Evolutionary conservation across 2,329 filamentous ascomycete genomes (phyloP), one percentile per base, ranked within the genome.

Genomic region (Botrytis byssoidea): DNA sequence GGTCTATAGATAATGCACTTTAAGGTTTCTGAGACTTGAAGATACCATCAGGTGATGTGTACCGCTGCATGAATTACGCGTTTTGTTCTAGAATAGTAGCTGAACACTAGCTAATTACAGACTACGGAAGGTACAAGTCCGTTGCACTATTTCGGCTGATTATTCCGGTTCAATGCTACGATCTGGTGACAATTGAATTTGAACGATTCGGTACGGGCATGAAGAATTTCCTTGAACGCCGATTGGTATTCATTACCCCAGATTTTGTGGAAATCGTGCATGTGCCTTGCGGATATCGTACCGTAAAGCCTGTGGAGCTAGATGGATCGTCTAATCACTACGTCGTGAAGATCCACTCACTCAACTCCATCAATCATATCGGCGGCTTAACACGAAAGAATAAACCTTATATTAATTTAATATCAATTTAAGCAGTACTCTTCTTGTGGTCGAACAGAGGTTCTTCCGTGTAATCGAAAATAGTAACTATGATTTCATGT

Each of bases 211-310:
- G 29, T 67, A 8, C n/a, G 5, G 14, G n/a, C 20, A 40, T 37
- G 35, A 29, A 18, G 22, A 51, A 37, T 9, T 37, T 44, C 44
- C 51, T 59, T 6, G 7, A 18, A 35, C 20, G 55, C 57, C 32
- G 10, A 72, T 72, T 72, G n/a, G 37, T 29, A 35, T 46, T 59
- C 5, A 18, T 32, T 72, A 67, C 61, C 70, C 48, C 70, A 37
- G 70, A 46, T 57, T 72, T 71, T 67, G 35, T 29, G n/a, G 18
- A 51, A 44, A 46, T n/a, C 35, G 35, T 71, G 70, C 37, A 66
- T 48, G 46, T 65, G 46, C 35, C n/a, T 40, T 69, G 16, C 71
- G 71, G 71, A 48, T 68, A 48, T 48, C 64, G 48, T 68, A 69
- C 71, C 71, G 71, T 32, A n/a, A 57, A 48, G 48, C 71, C 71